Evolutionary conservation across 495 filamentous ascomycete genomes (phyloP), one percentile per base, ranked within the genome.

Genomic region (Podospora appendiculata): DNA sequence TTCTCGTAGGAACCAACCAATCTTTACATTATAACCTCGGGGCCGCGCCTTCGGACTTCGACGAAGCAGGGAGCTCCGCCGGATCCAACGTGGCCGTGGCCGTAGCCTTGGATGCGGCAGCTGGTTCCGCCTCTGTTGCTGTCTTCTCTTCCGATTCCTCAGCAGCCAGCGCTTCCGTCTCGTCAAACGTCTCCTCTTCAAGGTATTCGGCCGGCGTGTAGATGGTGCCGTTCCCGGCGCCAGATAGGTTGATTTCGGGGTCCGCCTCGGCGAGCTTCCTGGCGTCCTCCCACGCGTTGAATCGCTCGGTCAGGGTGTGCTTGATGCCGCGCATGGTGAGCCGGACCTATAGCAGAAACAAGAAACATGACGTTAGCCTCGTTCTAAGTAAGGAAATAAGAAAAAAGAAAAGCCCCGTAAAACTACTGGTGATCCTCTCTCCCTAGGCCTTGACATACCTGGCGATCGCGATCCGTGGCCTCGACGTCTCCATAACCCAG

Each of bases 241-340:
- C 76, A 33, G 63, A 69, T 6, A 88, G 62, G 59, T 88, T 66
- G 44, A 89, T 67, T 62, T 87, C 81, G 14, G 74, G 73, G 62
- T 90, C 89, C 8, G 71, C 69, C 64, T 79, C 70, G 8, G 88
- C 91, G 53, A 90, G 64, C 58, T 78, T 74, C 53, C 80, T 72
- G 19, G 93, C 93, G 58, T 92, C 88, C 58, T 90, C 81, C 88
- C 89, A 96, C 38, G 87, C 77, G 70, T 96, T 93, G 72, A 82
- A 90, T 60, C 92, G 77, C 66, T 97, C 92, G 38, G 87, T 90
- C 50, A 97, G 76, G 42, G 81, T 78, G 62, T 92, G 84, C 72
- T 88, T 90, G 65, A 97, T 95, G 40, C 72, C 72, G 53, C 79
- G 75, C 78, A 87, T 85, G 13, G 92, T 96, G 53, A 69, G 61